Percentiles rank a stretch among this genome's conserved stretches.
phyloP scores from a whole-genome alignment of 805 yeast genomes.

The Clavispora vitiphila region DNA sequence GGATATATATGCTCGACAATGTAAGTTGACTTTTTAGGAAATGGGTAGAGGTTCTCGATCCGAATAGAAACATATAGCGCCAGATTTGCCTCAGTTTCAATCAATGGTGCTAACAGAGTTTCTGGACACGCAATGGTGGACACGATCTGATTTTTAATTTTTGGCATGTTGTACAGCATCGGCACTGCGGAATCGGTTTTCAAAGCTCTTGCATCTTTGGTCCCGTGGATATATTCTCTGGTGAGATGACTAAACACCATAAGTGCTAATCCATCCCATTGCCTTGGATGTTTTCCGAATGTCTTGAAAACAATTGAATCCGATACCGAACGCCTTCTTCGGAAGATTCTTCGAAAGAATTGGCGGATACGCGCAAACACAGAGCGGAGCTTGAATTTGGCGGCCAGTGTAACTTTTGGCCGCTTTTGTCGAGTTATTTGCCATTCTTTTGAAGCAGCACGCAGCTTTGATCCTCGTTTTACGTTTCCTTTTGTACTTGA shows the following conservation, averaged over 20 bases:
- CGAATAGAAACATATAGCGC: neutral
- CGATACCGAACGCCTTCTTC: neutral
- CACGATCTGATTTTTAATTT: no score
- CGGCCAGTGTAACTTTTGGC: neutral
- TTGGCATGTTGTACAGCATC: neutral
- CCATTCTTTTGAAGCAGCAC: no score
- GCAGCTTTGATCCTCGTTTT: no score
- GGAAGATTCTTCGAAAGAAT: neutral
- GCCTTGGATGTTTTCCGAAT: neutral
- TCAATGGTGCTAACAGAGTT: no score
- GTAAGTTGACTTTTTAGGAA: neutral
- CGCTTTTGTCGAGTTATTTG: no score
- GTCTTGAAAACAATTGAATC: neutral
- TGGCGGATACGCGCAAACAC: neutral
- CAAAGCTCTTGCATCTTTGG: neutral
- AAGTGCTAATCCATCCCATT: neutral
- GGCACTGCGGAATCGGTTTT: neutral
- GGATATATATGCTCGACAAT: neutral
- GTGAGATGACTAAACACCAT: neutral
- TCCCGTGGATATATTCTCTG: neutral
- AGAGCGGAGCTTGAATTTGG: neutral
- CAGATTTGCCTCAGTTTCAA: neutral
- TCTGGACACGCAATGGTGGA: no score
- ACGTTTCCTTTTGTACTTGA: no score
- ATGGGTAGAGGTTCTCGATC: neutral